phyloP scores from a whole-genome alignment of 768 basidiomycete species.

The Coprinopsis cinerea region DNA sequence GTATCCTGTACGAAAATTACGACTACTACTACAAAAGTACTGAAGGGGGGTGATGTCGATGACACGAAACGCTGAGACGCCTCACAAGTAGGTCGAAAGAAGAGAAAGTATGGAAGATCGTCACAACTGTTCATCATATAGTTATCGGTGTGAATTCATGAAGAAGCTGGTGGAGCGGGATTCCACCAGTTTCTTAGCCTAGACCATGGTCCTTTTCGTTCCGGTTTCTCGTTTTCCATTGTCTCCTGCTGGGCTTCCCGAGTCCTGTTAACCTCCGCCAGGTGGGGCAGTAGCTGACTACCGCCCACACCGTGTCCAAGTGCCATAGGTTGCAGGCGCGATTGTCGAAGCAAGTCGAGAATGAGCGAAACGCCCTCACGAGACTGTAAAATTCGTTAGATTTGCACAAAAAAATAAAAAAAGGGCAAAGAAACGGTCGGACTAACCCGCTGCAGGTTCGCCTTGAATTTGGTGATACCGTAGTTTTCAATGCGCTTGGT shows the following conservation, averaged over 20 bases:
- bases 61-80: not conserved
- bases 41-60: not conserved
- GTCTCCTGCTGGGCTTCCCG: not conserved
- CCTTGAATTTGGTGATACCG: conserved; percentile 79
- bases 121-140: not conserved
- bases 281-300: conserved; percentile 16
- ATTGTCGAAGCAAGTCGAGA: conserved; percentile 71
- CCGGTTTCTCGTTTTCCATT: not conserved
- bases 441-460: conserved; percentile 73
- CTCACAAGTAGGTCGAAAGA: conserved; percentile 1
- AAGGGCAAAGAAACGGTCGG: not conserved
- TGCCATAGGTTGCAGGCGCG: conserved; percentile 58
- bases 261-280: not conserved
- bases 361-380: conserved; percentile 85
- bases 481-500: conserved; percentile 84
- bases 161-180: not conserved
- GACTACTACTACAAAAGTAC: not conserved
- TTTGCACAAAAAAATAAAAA: conserved; percentile 10
- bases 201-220: conserved; percentile 11
- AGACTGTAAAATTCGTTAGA: too few species aligned
- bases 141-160: not conserved
- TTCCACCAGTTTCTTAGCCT: conserved; percentile 14
- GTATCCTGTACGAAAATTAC: not conserved
- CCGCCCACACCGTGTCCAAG: too few species aligned
- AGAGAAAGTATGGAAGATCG: not conserved